A percentile compares a stretch with the other conserved stretches of the same genome.
Conservation (phyloP, 768 basidiomycete species). For the Phaeolepiota aurea region DNA sequence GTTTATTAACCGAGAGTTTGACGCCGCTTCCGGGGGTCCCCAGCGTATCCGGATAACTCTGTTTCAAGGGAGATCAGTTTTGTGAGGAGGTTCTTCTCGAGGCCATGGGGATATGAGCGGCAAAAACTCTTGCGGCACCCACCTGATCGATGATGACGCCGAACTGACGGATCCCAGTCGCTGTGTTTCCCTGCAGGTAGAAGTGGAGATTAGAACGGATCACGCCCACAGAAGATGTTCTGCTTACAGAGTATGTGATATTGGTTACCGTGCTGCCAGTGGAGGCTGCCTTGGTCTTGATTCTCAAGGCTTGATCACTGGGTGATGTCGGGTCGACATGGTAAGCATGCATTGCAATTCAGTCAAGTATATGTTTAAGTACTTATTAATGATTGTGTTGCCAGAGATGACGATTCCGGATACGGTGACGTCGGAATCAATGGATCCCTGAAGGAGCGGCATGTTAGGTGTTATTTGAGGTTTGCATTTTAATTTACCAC, state of each 20-base stretch:
- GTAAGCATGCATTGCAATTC: too few species aligned
- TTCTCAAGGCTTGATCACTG: slow-evolving; percentile 49
- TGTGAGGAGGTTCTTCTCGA: background rate
- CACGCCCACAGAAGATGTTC: slow-evolving; percentile 33
- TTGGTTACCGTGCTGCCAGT: slow-evolving; percentile 38
- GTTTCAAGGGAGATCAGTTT: slow-evolving; percentile 2
- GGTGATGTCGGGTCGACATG: background rate
- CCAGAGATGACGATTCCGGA: slow-evolving; percentile 35
- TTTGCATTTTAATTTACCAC: slow-evolving; percentile 31
- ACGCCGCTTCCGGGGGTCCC: slow-evolving; percentile 51
- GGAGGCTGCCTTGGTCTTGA: slow-evolving; percentile 45
- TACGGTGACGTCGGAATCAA: slow-evolving; percentile 36
- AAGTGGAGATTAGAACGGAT: too few species aligned
- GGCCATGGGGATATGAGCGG: too few species aligned
- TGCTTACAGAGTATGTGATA: slow-evolving; percentile 38
- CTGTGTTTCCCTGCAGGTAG: slow-evolving; percentile 44
- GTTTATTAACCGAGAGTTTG: slow-evolving; percentile 35
- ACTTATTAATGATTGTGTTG: slow-evolving; percentile 54
- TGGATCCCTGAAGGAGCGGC: slow-evolving; percentile 38
- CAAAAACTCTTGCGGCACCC: slow-evolving; percentile 3
- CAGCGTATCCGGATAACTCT: slow-evolving; percentile 49
- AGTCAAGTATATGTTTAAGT: slow-evolving; percentile 2
- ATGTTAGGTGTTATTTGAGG: background rate
- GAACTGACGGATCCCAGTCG: slow-evolving; percentile 34
- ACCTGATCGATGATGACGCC: slow-evolving; percentile 58